Percentiles rank a stretch among this genome's conserved stretches.
phyloP scores from a whole-genome alignment of 805 yeast genomes.

The Kodamaea jinghongensis region DNA sequence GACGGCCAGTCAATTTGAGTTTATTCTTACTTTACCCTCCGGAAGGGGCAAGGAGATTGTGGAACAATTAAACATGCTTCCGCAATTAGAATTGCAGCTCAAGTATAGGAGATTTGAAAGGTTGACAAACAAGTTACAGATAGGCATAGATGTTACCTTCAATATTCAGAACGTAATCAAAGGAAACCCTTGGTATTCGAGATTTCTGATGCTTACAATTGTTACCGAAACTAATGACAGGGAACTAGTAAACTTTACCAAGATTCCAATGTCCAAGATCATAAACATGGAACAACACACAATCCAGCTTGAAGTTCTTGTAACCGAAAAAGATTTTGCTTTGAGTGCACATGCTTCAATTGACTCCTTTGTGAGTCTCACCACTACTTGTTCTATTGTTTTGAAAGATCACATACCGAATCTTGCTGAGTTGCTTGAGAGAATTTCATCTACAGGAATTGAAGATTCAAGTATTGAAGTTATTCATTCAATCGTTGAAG shows the following conservation, averaged over 20 bases:
- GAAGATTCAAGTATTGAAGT: neutral
- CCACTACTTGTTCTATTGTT: too few species aligned
- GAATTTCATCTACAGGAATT: too few species aligned
- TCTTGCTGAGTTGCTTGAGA: too few species aligned
- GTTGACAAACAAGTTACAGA: too few species aligned
- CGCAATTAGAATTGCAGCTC: conserved; percentile 1
- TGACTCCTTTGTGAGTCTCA: too few species aligned
- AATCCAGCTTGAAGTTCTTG: too few species aligned
- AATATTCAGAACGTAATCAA: neutral
- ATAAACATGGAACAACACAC: too few species aligned
- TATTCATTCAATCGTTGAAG: conserved; percentile 22
- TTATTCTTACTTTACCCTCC: neutral
- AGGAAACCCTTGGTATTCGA: neutral
- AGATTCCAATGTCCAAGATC: conserved; percentile 28
- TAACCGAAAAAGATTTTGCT: too few species aligned
- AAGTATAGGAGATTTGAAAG: neutral
- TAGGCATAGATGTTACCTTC: neutral
- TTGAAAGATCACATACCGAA: too few species aligned
- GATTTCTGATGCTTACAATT: conserved; percentile 24
- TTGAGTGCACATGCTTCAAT: too few species aligned
- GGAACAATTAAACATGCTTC: neutral
- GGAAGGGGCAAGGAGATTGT: neutral
- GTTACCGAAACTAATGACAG: conserved; percentile 35
- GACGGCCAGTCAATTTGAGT: neutral
- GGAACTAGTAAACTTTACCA: conserved; percentile 43